A percentile compares a stretch with the other conserved stretches of the same genome.
phyloP scores from a whole-genome alignment of 192 early-diverging fungal genomes.

The Backusella tuberculispora region DNA sequence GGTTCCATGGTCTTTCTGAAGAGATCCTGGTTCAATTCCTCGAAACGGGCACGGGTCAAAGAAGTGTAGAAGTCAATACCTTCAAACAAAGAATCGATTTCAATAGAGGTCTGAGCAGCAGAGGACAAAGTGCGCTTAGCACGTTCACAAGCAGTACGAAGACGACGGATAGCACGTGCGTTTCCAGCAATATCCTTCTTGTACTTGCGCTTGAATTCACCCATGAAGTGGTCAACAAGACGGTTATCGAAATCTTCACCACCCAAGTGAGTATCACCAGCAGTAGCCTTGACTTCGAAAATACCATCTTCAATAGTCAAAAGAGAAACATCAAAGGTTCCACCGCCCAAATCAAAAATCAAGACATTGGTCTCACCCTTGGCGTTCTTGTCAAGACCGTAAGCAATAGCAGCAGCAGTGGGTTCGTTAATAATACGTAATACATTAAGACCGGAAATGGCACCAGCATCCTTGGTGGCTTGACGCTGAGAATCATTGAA shows the following conservation, averaged over 20 bases:
- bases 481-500: conserved; percentile 97
- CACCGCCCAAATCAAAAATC: conserved; percentile 97
- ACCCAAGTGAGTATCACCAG: conserved; percentile 98
- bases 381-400: conserved; percentile 80
- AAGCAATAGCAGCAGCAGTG: conserved; percentile 91
- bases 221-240: conserved; percentile 91
- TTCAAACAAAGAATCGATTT: conserved; percentile 97
- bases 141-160: conserved; percentile 96
- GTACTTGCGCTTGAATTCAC: conserved; percentile 98
- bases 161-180: conserved; percentile 93
- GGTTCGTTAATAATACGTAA: conserved; percentile 95
- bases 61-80: conserved; percentile 98
- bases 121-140: conserved; percentile 97
- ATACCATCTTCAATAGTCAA: conserved; percentile 97
- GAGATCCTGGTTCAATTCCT: conserved; percentile 96
- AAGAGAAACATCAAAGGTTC: conserved; percentile 98
- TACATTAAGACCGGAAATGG: conserved; percentile 87
- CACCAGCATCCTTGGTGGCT: conserved; percentile 92
- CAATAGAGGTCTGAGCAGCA: conserved; percentile 91
- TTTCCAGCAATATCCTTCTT: conserved; percentile 93
- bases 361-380: conserved; percentile 97
- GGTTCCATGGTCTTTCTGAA: conserved; percentile 95
- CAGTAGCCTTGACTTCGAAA: conserved; percentile 98
- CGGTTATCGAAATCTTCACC: conserved; percentile 99
- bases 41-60: conserved; percentile 98